Conservation (phyloP, 2,329 filamentous ascomycete species). For the Orbilia blumenaviensis region DNA sequence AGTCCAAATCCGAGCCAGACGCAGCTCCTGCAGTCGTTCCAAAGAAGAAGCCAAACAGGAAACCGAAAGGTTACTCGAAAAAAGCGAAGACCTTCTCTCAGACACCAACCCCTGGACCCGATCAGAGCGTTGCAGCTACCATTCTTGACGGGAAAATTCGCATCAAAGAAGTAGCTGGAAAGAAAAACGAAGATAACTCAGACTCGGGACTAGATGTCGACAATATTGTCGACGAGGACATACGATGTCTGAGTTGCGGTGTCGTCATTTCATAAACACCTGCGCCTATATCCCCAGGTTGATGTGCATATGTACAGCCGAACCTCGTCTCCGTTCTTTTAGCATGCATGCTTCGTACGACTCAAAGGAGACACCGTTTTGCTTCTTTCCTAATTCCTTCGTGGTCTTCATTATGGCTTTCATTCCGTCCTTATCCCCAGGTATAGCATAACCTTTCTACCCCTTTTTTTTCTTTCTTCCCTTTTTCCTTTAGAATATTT, state of each 20-base stretch:
- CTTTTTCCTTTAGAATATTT: too few species aligned
- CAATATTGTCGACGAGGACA: slow-evolving; percentile 34
- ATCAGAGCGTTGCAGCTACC: not conserved
- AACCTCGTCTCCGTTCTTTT: not conserved
- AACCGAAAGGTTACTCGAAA: not conserved
- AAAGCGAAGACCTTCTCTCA: too few species aligned
- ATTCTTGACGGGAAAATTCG: slow-evolving; percentile 23
- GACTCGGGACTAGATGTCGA: slow-evolving; percentile 25
- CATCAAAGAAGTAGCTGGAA: slow-evolving; percentile 15
- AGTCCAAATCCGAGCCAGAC: not conserved
- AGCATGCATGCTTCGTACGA: too few species aligned
- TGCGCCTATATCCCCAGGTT: not conserved
- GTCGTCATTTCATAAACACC: not conserved
- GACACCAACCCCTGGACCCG: not conserved
- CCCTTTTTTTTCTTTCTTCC: too few species aligned
- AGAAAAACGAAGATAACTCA: not conserved
- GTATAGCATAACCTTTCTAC: too few species aligned
- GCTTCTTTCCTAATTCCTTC: not conserved
- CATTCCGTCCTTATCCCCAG: not conserved
- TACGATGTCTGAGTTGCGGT: slow-evolving; percentile 23
- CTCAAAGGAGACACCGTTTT: too few species aligned
- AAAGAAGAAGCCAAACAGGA: not conserved
- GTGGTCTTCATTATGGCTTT: not conserved
- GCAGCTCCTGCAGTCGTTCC: too few species aligned
- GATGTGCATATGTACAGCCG: not conserved